phyloP scores from a whole-genome alignment of 805 yeast species.

The Barnettozyma sp. region DNA sequence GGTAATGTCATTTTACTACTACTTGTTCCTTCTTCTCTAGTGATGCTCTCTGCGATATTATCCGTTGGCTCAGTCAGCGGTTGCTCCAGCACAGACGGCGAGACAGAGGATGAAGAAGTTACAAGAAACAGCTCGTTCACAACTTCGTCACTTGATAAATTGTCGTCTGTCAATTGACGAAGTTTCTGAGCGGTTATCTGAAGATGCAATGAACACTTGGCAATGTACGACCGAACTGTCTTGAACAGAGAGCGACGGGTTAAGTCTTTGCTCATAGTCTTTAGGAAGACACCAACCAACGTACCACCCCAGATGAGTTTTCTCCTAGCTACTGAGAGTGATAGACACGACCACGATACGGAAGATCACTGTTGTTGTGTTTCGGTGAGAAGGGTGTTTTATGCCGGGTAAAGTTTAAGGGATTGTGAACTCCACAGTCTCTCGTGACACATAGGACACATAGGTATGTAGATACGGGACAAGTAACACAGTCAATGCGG shows the following conservation, averaged over 20 bases:
- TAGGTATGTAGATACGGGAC: no score
- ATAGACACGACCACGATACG: no score
- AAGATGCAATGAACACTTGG: conserved; percentile 34
- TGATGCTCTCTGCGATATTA: conserved; percentile 4
- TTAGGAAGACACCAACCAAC: neutral
- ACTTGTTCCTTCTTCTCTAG: conserved; percentile 2
- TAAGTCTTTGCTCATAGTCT: neutral
- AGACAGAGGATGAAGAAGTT: conserved; percentile 28
- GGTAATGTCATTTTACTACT: conserved; percentile 2
- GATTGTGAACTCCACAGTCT: no score
- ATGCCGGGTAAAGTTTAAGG: no score
- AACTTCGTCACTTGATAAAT: conserved; percentile 42
- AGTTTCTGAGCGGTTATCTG: conserved; percentile 31
- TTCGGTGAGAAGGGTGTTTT: no score
- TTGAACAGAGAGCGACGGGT: conserved; percentile 5
- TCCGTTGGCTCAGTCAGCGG: conserved; percentile 7
- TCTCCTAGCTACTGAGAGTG: no score
- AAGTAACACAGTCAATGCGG: no score
- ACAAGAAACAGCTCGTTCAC: conserved; percentile 44
- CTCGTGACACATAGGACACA: no score
- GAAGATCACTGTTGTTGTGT: no score
- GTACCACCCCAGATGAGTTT: neutral
- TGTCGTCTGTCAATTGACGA: conserved; percentile 41
- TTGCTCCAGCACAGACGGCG: conserved; percentile 22
- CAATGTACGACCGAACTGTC: conserved; percentile 28